Percentiles rank a stretch among this genome's conserved stretches.
These are phyloP conservation scores for Asterophora lycoperdoides DNA, from an alignment of 768 basidiomycete genomes.

Conservation along the genomic window DNA sequence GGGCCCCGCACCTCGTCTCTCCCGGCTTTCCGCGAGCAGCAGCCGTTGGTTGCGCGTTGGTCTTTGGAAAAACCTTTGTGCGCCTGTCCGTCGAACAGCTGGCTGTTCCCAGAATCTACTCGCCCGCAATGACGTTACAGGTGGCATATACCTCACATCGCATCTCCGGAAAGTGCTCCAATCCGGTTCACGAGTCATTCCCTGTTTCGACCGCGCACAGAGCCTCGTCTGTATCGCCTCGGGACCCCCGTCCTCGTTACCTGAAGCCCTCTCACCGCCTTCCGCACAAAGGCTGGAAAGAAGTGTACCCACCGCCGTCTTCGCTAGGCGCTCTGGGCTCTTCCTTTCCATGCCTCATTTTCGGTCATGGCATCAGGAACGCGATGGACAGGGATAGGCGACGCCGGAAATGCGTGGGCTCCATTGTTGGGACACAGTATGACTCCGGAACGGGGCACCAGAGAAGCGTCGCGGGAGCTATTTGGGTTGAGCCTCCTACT, in stretches of 20 bases:
- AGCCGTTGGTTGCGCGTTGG: conserved; percentile 17
- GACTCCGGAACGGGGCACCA: conserved; percentile 29
- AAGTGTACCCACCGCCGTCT: conserved; percentile 13
- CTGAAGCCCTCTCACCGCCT: conserved; percentile 10
- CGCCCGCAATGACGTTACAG: conserved; percentile 37
- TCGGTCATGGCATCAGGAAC: conserved; percentile 14
- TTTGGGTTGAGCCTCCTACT: conserved; percentile 18
- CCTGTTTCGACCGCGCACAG: conserved; percentile 34
- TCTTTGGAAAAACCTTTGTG: conserved; percentile 15
- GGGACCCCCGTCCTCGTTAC: conserved; percentile 39
- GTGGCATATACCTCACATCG: conserved; percentile 32
- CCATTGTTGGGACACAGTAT: conserved; percentile 17
- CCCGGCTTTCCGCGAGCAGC: conserved; percentile 17
- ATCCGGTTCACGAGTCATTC: conserved; percentile 20
- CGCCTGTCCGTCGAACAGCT: conserved; percentile 6
- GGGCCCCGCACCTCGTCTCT: conserved; percentile 20
- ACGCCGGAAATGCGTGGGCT: conserved; percentile 46
- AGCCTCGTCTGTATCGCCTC: conserved; percentile 47
- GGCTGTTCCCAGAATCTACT: conserved; percentile 11
- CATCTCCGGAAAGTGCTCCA: conserved; percentile 48
- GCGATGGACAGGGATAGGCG: conserved; percentile 36
- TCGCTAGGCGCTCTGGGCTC: conserved; percentile 20
- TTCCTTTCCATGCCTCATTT: conserved; percentile 13
- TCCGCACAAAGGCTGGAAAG: conserved; percentile 26
- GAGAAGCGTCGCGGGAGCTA: conserved; percentile 49